Conservation (phyloP, 352 stramenopile species). For the Globisporangium heterothallicum region DNA sequence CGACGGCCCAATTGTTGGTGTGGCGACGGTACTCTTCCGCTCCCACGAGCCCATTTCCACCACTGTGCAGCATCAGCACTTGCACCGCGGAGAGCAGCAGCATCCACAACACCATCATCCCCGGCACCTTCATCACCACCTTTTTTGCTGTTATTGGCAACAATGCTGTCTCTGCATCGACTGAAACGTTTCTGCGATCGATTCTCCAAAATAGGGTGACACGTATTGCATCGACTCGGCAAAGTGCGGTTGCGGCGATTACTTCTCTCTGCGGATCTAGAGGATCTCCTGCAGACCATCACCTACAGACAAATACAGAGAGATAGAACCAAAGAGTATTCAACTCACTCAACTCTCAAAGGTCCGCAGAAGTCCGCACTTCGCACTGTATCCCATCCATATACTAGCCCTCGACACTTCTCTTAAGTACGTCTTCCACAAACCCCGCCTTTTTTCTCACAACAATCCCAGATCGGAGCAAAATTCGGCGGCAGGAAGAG, state of each 20-base stretch:
- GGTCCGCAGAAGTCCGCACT: no score
- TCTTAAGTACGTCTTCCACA: conserved; percentile 7
- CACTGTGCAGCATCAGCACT: conserved; percentile 61
- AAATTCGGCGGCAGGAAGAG: no score
- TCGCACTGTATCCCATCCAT: no score
- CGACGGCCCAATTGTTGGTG: conserved; percentile 86
- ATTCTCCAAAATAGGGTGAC: no score
- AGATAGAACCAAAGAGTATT: no score
- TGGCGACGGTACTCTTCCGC: conserved; percentile 45
- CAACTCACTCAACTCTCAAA: no score
- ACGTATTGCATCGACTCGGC: not conserved
- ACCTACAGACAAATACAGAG: not conserved
- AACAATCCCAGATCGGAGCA: not conserved
- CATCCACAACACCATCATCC: conserved; percentile 14
- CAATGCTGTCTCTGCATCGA: no score
- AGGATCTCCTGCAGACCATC: not conserved
- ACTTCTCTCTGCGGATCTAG: not conserved
- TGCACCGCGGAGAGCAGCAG: conserved; percentile 3
- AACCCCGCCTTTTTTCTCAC: not conserved
- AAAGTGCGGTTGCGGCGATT: not conserved
- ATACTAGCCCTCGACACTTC: no score
- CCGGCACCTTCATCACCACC: not conserved
- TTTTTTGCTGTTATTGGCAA: no score
- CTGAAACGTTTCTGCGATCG: no score
- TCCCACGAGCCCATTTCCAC: no score